Evolutionary conservation across 441 rosid genomes (phyloP).

Genomic region (Iberis amara): DNA sequence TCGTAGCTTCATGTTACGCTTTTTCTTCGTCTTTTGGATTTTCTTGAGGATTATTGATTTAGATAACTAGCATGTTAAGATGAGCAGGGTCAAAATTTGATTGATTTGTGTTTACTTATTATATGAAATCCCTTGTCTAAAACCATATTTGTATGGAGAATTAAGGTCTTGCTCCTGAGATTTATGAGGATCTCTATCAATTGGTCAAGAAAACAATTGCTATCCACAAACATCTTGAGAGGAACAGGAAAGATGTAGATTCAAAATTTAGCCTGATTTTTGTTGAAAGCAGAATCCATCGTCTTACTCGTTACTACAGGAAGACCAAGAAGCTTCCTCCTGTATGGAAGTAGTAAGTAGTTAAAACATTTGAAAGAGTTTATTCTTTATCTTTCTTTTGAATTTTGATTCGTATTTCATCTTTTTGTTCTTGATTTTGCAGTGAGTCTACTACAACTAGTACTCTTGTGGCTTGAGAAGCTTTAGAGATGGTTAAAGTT

Average conservation of each 20-base stretch:
- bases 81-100: too few species aligned
- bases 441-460: neutral
- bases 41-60: too few species aligned
- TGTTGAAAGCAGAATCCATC: slow-evolving; percentile 37
- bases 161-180: slow-evolving; percentile 40
- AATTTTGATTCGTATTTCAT: neutral
- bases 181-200: slow-evolving; percentile 38
- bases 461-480: neutral
- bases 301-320: slow-evolving; percentile 40
- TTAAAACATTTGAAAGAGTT: neutral
- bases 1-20: too few species aligned
- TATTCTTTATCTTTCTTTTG: neutral
- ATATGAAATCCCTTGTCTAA: too few species aligned
- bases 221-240: slow-evolving; percentile 38
- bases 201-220: slow-evolving; percentile 40
- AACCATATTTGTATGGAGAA: too few species aligned
- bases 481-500: neutral
- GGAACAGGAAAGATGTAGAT: slow-evolving; percentile 40
- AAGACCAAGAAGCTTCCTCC: slow-evolving; percentile 44
- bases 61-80: too few species aligned
- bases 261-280: slow-evolving; percentile 41
- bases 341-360: slow-evolving; percentile 40
- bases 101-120: too few species aligned
- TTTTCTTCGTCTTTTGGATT: too few species aligned
- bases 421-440: neutral